Evolutionary conservation across 805 yeast species (phyloP), one percentile per base, ranked within the genome.

Genomic region (Yamadazyma laniorum): DNA sequence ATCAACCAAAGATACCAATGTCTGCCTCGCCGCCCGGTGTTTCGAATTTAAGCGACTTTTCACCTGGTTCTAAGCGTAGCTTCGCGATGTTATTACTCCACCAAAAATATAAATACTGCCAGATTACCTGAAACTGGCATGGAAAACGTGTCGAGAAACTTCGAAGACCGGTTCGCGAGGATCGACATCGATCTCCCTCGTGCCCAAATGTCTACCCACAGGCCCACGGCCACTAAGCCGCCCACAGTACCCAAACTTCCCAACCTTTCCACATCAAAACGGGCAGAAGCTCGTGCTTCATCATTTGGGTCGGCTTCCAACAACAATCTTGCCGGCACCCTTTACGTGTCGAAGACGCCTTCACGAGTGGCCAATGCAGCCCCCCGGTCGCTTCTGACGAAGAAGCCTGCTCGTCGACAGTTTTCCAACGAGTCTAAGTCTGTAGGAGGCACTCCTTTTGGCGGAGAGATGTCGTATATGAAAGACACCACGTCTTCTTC

Each of bases 401-500:
- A 29, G 17, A 13, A 12, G 15, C 9, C 18, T 21, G 14, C 14
- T 7, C 27, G 31, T 18, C 36, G 32, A 18, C 34, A 29, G 22
- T 25, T 31, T 18, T 36, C 40, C 13, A 16, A 18, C 14, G 42
- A 41, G 18, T 17, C 40, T 3, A 32, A 29, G 16, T 35, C 41
- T 4, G 39, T 25, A 6, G 45, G 43, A 8, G 34, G 35, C 6
- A 41, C 45, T 5, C 43, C 48, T 2, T 25, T 15, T 13, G 6
- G 19, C 5, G 32, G 30, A 11, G 34, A 49, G 29, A 56, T 59
- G 33, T 64, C 72, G 5, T 67, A 67, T 42, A 67, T 67, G 74
- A 52, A 55, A 28, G 69, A 61, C 7, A 67, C 70, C 9, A 66
- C 70, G 9, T 61, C 70, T 2, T 66, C 72, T 1, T 48, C 58